Evolutionary conservation across 371 early-diverging fungal genomes (phyloP), one percentile per base, ranked within the genome.

Genomic region (Apophysomyces variabilis): DNA sequence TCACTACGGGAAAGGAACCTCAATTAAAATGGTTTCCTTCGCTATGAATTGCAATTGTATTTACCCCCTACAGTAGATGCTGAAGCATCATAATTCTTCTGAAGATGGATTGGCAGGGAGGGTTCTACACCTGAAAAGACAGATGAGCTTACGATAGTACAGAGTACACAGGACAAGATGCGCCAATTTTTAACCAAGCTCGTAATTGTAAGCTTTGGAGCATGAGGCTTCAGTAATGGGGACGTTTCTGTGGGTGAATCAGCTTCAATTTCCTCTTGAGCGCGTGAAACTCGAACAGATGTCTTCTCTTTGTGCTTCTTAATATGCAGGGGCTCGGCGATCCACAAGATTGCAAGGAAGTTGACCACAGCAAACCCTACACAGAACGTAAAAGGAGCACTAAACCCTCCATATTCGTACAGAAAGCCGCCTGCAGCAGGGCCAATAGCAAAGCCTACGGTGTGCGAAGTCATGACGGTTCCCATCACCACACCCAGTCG

Each of bases 391-490:
- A 93, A 93, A 18, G 95, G 93, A 1, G 90, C 89, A 13, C 74
- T 69, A 38, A 85, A 82, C 21, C 93, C 92, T 57, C 85, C 81
- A 43, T 85, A 88, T 39, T 87, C 84, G 67, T 83, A 93, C 1
- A 95, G 73, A 46, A 83, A 75, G 5, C 93, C 95, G 18, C 95
- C 95, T 14, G 92, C 62, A 21, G 90, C 82, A 0, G 96, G 96
- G 3, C 96, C 96, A 47, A 84, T 70, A 38, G 90, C 82, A 67
- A 87, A 87, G 16, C 82, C 96, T 85, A 93, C 70, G 3, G 92
- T 85, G 54, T 91, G 89, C 1, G 90, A 90, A 3, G 86, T 84
- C 61, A 93, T 73, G 0, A 91, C 89, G 2, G 89, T 84, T 9
- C 93, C 91, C 89, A 95, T 93, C 6, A 89, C 92, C 13, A 83